Base-by-base conservation (phyloP, 805 yeast genomes). In the Yarrowia keelungensis region DNA sequence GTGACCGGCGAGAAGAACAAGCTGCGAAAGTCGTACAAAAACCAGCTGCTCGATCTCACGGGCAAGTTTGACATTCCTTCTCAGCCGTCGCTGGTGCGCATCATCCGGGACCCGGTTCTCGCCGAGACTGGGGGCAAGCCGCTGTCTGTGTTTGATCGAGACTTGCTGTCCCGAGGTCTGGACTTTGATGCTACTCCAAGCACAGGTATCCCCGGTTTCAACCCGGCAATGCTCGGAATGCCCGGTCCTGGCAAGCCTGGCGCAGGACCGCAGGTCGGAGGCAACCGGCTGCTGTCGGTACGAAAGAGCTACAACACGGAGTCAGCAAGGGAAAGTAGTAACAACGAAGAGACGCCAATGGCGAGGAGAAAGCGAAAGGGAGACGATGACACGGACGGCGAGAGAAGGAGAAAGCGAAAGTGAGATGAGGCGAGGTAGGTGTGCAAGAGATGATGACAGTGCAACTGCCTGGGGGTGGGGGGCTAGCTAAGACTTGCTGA, bases 1-100 rank as follows among this genome's bases (percentile, higher is more conserved):
- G 96, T 89, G 74, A 97, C 97, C 0, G 85, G 95, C 0, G 92
- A 91, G 73, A 97, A 97, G 68, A 92, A 92, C 46, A 95, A 95
- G 79, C 84, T 95, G 68, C 84, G 99, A 74, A 95, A 95, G 79
- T 92, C 98, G 0, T 95, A 95, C 79, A 95, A 95, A 77, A 92
- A 93, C 72, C 98, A 94, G 76, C 89, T 95, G 14, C 82, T 85
- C 46, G 98, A 93, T 73, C 80, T 95, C 38, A 90, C 97, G 0
- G 98, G 86, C 72, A 72, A 81, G 77, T 77, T 82, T 75, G 71
- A 80, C 70, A 74, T 81, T 70, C 81, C 83, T 68, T 68, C 74
- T 4, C 73, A 75, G 45, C 70, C 67, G 12, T 71, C 35, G 26
- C 32, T 39, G 69, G 54, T 42, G 56, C 61, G 51, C 12, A 53